Base-by-base conservation (phyloP, 2,329 filamentous ascomycete species). In the Verticillium zaregamsianum region DNA sequence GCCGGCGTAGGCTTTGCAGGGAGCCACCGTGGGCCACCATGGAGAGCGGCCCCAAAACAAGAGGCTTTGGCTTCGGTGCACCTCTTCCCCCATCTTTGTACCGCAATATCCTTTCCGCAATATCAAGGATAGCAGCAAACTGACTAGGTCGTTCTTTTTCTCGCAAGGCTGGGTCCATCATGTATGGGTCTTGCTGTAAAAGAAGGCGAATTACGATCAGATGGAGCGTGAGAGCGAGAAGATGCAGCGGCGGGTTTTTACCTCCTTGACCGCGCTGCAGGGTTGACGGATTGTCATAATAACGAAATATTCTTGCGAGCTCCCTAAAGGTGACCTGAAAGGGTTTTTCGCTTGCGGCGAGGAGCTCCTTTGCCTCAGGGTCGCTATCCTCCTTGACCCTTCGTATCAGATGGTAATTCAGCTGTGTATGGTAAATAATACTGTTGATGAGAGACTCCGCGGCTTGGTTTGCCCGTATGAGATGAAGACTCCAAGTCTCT, bases 371-470 rank as follows among this genome's bases (percentile, higher is more conserved):
- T 15, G 25, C 25, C 20, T 31, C 23, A 17, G 33, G 11, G 23
- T 45, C 37, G 33, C 17, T 28, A 8, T 3, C 20, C 7, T 8
- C 12, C 15, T 39, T 57, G 33, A 40, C 20, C 11, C 40, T 31
- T 11, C 14, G 58, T 4, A 23, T 25, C 6, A 59, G 31, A 14
- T 39, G 45, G 3, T 8, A 6, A 14, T 52, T 55, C 8, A 20
- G 31, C 40, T 59, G 58, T 6, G 23, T 17, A 15, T 55, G 58
- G 12, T 39, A 55, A 5, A 55, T 32, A 11, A 61, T n/a, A 28
- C 25, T 57, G 59, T 64, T 64, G n/a, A 59, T 33, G 12, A 64
- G 63, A 8, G 63, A 64, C 52, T 63, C 61, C 20, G 55, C 28
- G 2, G 59, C 58, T 12, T 55, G 33, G n/a, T 58, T 57, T 7